These are phyloP conservation scores for Malania oleifera DNA, from an alignment of 164 flowering plant genomes.

Conservation along the genomic window DNA sequence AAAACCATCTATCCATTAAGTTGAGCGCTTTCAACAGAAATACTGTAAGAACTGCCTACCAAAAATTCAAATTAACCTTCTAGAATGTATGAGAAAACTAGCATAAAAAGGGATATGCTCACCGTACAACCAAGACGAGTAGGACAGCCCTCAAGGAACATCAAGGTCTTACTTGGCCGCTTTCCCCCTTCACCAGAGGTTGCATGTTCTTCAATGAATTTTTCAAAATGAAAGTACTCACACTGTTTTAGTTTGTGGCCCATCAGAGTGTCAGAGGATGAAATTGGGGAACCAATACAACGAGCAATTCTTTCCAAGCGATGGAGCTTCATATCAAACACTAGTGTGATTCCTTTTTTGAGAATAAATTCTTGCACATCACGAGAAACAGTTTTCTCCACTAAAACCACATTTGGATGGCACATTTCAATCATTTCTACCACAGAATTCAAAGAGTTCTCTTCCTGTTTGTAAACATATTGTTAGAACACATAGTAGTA, in stretches of 20 bases:
- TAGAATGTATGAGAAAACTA: neutral
- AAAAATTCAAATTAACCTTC: neutral
- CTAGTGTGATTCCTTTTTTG: constrained; percentile 72
- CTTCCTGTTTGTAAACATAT: constrained; percentile 42
- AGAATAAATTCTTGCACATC: constrained; percentile 73
- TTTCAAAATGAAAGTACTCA: constrained; percentile 66
- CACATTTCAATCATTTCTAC: constrained; percentile 57
- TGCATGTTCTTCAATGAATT: constrained; percentile 67
- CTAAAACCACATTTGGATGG: constrained; percentile 79
- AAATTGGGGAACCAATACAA: constrained; percentile 76
- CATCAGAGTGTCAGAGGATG: constrained; percentile 40
- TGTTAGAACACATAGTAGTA: constrained; percentile 15
- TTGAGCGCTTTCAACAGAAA: no score
- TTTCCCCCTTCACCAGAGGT: constrained; percentile 56
- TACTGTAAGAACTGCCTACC: neutral
- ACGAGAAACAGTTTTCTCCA: constrained; percentile 86
- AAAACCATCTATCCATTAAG: neutral
- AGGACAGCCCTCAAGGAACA: constrained; percentile 93
- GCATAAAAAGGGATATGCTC: constrained; percentile 24
- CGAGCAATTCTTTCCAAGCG: constrained; percentile 83
- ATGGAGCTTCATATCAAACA: constrained; percentile 89
- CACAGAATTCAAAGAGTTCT: constrained; percentile 39
- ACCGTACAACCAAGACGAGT: constrained; percentile 86
- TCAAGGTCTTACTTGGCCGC: constrained; percentile 62
- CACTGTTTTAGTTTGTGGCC: constrained; percentile 69